Conservation (phyloP, 495 filamentous ascomycete species). For the Sordaria brevicollis region DNA sequence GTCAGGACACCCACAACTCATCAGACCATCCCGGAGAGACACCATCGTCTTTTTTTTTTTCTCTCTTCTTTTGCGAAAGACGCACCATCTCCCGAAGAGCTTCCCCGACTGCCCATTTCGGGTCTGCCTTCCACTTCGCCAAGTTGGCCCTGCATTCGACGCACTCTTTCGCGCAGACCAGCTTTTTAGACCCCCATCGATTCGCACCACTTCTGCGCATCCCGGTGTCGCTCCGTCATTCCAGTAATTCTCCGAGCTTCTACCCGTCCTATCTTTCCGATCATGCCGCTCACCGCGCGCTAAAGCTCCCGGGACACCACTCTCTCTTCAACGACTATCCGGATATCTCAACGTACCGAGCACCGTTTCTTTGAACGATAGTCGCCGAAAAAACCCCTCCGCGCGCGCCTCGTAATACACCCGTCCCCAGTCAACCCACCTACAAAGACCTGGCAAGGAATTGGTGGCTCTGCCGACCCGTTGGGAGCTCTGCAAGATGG, state of each 20-base stretch:
- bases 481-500: constrained; percentile 24
- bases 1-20: not conserved
- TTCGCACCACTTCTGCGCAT: not conserved
- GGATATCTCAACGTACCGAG: not conserved
- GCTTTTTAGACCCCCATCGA: not conserved
- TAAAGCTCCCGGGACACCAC: not conserved
- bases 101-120: not conserved
- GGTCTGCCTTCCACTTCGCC: not conserved
- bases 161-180: not conserved
- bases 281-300: not conserved
- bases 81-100: not conserved
- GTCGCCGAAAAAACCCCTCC: not conserved
- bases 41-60: not conserved
- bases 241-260: not conserved
- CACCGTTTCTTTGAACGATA: not conserved
- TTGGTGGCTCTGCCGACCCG: not conserved
- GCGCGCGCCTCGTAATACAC: not conserved
- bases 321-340: not conserved
- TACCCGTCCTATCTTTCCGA: not conserved
- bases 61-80: not conserved
- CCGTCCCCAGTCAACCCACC: not conserved
- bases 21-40: not conserved
- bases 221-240: not conserved
- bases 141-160: not conserved
- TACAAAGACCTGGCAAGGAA: not conserved